Conservation (phyloP, 108 stramenopile genomes). For the Cylindrotheca fusiformis region DNA sequence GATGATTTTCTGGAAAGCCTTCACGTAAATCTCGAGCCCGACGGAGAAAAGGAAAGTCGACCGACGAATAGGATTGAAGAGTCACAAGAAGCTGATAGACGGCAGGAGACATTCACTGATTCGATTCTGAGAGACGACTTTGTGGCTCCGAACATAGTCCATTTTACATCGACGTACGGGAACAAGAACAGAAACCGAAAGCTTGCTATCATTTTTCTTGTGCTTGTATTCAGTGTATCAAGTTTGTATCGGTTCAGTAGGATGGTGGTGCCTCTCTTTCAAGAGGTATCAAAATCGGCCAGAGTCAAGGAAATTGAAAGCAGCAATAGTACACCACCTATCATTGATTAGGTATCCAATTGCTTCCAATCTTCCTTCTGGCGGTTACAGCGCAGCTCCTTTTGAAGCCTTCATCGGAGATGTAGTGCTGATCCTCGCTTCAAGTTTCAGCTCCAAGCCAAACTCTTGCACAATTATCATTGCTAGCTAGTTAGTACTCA, state of each 20-base stretch:
- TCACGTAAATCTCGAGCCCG: slow-evolving; percentile 4
- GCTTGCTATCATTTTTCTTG: not conserved
- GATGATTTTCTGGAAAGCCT: slow-evolving; percentile 8
- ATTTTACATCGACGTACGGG: not conserved
- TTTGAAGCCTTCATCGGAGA: too few relatives aligned
- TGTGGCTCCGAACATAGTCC: slow-evolving; percentile 10
- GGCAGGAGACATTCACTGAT: slow-evolving; percentile 7
- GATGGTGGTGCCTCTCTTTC: not conserved
- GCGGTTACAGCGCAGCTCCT: too few relatives aligned
- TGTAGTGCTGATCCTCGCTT: too few relatives aligned
- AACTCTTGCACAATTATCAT: too few relatives aligned
- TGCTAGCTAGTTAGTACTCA: too few relatives aligned
- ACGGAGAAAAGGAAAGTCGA: not conserved
- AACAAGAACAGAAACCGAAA: not conserved
- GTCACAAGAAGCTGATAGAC: not conserved
- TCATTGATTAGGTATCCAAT: too few relatives aligned
- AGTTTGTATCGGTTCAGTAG: slow-evolving; percentile 13
- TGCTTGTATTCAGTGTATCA: slow-evolving; percentile 2
- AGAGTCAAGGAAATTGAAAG: too few relatives aligned
- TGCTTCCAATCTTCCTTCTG: too few relatives aligned
- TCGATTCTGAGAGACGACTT: slow-evolving; percentile 15
- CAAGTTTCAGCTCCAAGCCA: too few relatives aligned
- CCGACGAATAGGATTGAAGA: not conserved
- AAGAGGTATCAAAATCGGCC: too few relatives aligned
- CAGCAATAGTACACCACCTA: too few relatives aligned